phyloP scores from a whole-genome alignment of 768 basidiomycete species.

The Leucosporidium yakuticum region DNA sequence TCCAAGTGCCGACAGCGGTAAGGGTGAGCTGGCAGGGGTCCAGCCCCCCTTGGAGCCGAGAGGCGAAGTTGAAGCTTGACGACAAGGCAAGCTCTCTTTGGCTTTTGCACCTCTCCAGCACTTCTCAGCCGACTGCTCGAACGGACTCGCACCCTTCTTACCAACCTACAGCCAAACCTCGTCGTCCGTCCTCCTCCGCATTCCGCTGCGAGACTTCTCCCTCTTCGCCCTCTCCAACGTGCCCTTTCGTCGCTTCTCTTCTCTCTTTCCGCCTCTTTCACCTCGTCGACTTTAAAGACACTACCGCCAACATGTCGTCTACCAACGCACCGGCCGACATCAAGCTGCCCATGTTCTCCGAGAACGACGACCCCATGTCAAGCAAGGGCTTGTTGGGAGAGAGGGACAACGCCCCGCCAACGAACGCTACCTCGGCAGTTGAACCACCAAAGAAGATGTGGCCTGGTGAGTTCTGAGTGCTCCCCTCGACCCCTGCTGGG shows the following conservation, averaged over 20 bases:
- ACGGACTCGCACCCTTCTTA: too few species aligned
- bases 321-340: constrained; percentile 28
- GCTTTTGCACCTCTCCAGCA: too few species aligned
- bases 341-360: constrained; percentile 32
- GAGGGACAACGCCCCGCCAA: not conserved
- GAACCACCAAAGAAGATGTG: constrained; percentile 30
- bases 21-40: too few species aligned
- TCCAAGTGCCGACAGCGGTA: too few species aligned
- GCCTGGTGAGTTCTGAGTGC: constrained; percentile 22
- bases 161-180: too few species aligned
- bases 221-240: not conserved
- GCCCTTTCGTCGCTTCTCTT: not conserved
- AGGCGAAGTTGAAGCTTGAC: too few species aligned
- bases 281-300: not conserved
- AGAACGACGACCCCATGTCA: constrained; percentile 14
- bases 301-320: not conserved
- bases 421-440: not conserved
- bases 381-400: constrained; percentile 9
- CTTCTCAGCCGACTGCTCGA: too few species aligned
- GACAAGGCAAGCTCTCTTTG: too few species aligned
- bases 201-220: not conserved
- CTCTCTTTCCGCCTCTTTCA: too few species aligned
- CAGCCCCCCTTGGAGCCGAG: too few species aligned
- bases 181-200: too few species aligned
- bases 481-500: not conserved